Evolutionary conservation across 257 asterid species (phyloP).

Genomic region (Solanum gracilifrons): DNA sequence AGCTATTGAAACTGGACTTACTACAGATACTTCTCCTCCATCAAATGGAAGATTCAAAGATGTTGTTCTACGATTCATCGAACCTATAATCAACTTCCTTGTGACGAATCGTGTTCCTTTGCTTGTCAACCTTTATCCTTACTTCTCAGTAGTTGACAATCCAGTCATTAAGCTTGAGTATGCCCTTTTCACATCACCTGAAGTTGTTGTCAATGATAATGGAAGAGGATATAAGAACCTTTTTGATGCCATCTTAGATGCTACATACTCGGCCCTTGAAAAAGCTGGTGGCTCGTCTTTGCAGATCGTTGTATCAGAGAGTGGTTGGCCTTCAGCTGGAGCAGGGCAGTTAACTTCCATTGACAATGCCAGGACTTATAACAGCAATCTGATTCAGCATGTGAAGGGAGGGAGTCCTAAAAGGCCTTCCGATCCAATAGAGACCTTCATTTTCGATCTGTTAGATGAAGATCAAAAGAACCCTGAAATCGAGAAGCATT

Average conservation of each 20-base stretch:
- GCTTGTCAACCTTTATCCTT: slow-evolving; percentile 21
- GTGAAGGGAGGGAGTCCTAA: slow-evolving; percentile 15
- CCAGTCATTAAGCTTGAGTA: slow-evolving; percentile 1
- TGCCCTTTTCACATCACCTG: slow-evolving; percentile 20
- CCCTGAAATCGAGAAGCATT: slow-evolving; percentile 20
- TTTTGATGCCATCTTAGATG: slow-evolving; percentile 27
- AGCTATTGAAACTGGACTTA: slow-evolving; percentile 22
- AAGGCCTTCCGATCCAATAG: slow-evolving; percentile 16
- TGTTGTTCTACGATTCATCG: slow-evolving; percentile 2
- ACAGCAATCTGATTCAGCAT: slow-evolving; percentile 8
- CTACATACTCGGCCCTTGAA: slow-evolving; percentile 20
- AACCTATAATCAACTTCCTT: slow-evolving; percentile 18
- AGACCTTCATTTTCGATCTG: slow-evolving; percentile 20
- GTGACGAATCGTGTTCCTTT: slow-evolving; percentile 4
- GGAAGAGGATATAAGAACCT: slow-evolving; percentile 17
- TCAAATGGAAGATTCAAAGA: slow-evolving; percentile 8
- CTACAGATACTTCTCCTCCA: slow-evolving; percentile 14
- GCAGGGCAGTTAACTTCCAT: slow-evolving; percentile 5
- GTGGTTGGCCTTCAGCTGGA: slow-evolving; percentile 33
- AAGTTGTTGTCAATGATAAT: slow-evolving; percentile 1
- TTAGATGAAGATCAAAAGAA: slow-evolving; percentile 20
- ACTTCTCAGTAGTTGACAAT: slow-evolving; percentile 1
- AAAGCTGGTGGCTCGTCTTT: slow-evolving; percentile 16
- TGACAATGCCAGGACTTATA: slow-evolving; percentile 18
- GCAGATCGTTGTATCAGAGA: slow-evolving; percentile 28